Conservation (phyloP, 352 stramenopile genomes). For the Globisporangium heterothallicum region DNA sequence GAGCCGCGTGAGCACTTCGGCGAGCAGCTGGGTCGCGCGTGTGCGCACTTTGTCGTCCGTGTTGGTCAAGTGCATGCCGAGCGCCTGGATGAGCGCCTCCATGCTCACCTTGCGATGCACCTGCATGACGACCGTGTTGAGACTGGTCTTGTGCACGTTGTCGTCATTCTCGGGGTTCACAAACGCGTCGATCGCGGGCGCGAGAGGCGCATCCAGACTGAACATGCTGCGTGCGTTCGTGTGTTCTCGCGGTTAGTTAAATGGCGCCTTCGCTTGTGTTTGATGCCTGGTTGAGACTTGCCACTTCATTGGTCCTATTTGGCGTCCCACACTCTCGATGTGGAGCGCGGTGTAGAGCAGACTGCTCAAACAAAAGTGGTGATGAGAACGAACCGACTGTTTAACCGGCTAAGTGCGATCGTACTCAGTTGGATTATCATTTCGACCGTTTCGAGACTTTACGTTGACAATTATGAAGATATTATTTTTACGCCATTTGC, state of each 20-base stretch:
- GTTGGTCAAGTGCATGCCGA: constrained; percentile 67
- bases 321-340: constrained; percentile 1
- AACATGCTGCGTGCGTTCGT: constrained; percentile 47
- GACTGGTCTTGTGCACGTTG: constrained; percentile 71
- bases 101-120: constrained; percentile 73
- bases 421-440: too few species aligned
- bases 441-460: too few species aligned
- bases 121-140: constrained; percentile 88
- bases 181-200: constrained; percentile 82
- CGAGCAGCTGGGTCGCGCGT: constrained; percentile 76
- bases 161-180: constrained; percentile 84
- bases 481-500: too few species aligned
- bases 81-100: constrained; percentile 73
- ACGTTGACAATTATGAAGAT: too few species aligned
- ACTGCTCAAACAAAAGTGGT: too few species aligned
- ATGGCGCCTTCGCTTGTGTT: neutral
- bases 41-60: constrained; percentile 76
- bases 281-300: neutral
- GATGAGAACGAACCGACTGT: too few species aligned
- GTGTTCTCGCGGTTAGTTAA: neutral
- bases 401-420: too few species aligned
- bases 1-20: constrained; percentile 85
- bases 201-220: constrained; percentile 75
- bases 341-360: too few species aligned
- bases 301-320: constrained; percentile 1